These are phyloP conservation scores for Exophiala aquamarina DNA, from an alignment of 2,329 filamentous ascomycete species.

Conservation along the genomic window DNA sequence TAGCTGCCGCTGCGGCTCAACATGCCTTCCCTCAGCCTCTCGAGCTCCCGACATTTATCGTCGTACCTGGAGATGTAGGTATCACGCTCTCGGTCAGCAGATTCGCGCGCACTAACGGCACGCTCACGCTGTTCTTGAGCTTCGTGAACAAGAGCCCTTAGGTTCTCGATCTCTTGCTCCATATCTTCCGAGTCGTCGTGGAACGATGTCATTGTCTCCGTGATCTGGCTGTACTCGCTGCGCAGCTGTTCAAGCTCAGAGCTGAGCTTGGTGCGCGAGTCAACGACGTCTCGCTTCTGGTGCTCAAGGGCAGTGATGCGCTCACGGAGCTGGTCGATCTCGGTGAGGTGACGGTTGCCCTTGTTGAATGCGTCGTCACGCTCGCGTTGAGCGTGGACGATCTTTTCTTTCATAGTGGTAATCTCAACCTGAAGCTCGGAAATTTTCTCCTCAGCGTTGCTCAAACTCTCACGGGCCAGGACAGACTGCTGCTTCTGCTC, in stretches of 20 bases:
- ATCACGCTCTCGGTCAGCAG: not conserved
- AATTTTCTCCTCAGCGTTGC: slow-evolving; percentile 26
- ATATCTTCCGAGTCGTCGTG: slow-evolving; percentile 25
- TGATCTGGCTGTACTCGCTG: slow-evolving; percentile 30
- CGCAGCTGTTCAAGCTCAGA: slow-evolving; percentile 28
- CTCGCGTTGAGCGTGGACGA: slow-evolving; percentile 30
- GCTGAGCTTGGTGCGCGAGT: slow-evolving; percentile 27
- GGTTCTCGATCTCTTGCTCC: slow-evolving; percentile 32
- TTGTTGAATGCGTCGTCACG: slow-evolving; percentile 30
- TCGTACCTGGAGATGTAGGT: slow-evolving; percentile 11
- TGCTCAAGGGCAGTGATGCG: slow-evolving; percentile 27
- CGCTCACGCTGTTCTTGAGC: slow-evolving; percentile 29
- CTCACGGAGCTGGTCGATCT: slow-evolving; percentile 23
- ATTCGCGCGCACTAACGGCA: too few relatives aligned
- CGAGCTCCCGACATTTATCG: slow-evolving; percentile 12
- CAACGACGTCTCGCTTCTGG: slow-evolving; percentile 26
- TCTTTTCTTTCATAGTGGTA: slow-evolving; percentile 26
- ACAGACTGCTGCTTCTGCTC: slow-evolving; percentile 12
- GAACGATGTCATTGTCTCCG: slow-evolving; percentile 29
- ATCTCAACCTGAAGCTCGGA: slow-evolving; percentile 27
- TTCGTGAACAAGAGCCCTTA: slow-evolving; percentile 30
- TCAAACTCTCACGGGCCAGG: slow-evolving; percentile 20
- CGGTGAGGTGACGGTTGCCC: slow-evolving; percentile 6
- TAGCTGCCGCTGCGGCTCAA: not conserved
- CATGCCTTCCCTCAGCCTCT: slow-evolving; percentile 8